phyloP scores from a whole-genome alignment of 768 basidiomycete genomes.

The Pleurotus tuoliensis region DNA sequence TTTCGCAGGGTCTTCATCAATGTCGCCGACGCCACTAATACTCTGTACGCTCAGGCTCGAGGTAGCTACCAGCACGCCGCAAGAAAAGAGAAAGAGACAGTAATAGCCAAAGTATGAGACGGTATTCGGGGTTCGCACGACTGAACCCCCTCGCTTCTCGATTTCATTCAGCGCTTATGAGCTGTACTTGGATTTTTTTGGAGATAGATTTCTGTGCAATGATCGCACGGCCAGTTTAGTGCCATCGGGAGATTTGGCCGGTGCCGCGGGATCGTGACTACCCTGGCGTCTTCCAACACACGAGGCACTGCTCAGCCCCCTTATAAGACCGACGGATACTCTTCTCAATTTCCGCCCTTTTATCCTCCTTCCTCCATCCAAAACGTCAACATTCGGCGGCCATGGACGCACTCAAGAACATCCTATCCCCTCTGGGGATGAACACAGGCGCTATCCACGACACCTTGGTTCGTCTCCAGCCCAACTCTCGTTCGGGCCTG shows the following conservation, averaged over 20 bases:
- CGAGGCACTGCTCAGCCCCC: conserved; percentile 38
- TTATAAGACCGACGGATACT: conserved; percentile 41
- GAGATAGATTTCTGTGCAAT: conserved; percentile 3
- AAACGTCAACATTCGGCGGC: conserved; percentile 12
- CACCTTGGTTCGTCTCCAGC: conserved; percentile 52
- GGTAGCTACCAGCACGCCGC: not conserved
- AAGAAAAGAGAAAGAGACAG: not conserved
- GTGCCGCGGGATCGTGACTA: conserved; percentile 7
- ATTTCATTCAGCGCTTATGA: not conserved
- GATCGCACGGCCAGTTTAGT: conserved; percentile 7
- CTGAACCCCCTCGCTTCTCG: not conserved
- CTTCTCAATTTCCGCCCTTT: conserved; percentile 28
- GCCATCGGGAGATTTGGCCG: conserved; percentile 7
- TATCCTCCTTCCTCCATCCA: conserved; percentile 16
- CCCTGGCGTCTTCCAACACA: conserved; percentile 34
- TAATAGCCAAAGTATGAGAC: not conserved
- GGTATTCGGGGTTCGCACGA: not conserved
- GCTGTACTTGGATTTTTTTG: not conserved
- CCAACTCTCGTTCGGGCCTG: not conserved
- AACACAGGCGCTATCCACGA: conserved; percentile 72
- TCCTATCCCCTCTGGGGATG: conserved; percentile 69
- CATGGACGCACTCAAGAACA: conserved; percentile 71
- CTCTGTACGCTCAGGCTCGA: conserved; percentile 7
- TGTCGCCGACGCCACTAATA: conserved; percentile 1
- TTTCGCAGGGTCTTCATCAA: conserved; percentile 8